Evolutionary conservation across 2,329 filamentous ascomycete species (phyloP).

Genomic region (Fusarium torreyae): DNA sequence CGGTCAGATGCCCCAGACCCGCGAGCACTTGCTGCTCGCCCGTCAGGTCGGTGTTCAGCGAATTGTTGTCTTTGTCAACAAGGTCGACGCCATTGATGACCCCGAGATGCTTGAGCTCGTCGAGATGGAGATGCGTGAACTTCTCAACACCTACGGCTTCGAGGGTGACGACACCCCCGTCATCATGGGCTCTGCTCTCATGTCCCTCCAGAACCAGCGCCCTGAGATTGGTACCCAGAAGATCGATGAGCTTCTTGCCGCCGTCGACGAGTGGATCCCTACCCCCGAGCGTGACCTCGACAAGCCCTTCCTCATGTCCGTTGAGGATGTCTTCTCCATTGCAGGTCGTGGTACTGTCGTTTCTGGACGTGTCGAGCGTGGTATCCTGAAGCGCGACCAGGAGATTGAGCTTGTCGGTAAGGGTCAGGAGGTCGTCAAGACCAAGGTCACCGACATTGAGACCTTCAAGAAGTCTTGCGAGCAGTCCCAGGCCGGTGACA

Average conservation of each 20-base stretch:
- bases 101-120: conserved; percentile 99
- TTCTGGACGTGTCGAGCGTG: conserved; percentile 97
- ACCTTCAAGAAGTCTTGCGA: conserved; percentile 99
- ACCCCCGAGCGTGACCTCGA: conserved; percentile 94
- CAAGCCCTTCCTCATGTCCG: conserved; percentile 99
- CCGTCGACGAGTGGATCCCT: conserved; percentile 96
- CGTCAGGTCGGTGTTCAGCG: conserved; percentile 98
- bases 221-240: conserved; percentile 89
- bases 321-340: conserved; percentile 94
- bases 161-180: conserved; percentile 98
- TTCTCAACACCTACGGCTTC: conserved; percentile 92
- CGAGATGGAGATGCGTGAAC: conserved; percentile 99
- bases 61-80: conserved; percentile 99
- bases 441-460: conserved; percentile 99
- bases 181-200: conserved; percentile 95
- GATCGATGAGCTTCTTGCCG: conserved; percentile 91
- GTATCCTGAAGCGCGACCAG: conserved; percentile 90
- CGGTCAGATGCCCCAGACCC: conserved; percentile 99
- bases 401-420: conserved; percentile 97
- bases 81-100: conserved; percentile 97
- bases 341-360: conserved; percentile 95
- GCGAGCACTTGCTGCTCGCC: conserved; percentile 97
- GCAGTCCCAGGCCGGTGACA: conserved; percentile 95
- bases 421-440: conserved; percentile 87
- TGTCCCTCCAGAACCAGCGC: conserved; percentile 88